phyloP scores from a whole-genome alignment of 352 stramenopile genomes.

The Globisporangium barbulae region DNA sequence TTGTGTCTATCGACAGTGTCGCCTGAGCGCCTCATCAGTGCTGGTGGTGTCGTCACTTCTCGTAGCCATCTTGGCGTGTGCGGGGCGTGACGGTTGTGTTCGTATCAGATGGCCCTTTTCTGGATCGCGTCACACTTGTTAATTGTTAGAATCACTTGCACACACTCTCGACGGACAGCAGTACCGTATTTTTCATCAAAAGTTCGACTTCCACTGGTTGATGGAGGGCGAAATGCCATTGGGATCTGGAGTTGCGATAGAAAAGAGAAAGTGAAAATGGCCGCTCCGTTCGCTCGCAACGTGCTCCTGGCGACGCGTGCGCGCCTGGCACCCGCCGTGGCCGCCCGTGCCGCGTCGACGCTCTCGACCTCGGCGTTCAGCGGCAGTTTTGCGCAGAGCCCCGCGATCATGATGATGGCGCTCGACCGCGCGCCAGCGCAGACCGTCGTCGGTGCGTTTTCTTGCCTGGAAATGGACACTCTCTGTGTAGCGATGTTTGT shows the following conservation, averaged over 20 bases:
- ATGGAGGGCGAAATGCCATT: neutral
- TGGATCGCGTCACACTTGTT: neutral
- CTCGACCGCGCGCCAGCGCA: slow-evolving; percentile 13
- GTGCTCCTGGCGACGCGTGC: slow-evolving; percentile 10
- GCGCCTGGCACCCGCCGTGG: slow-evolving; percentile 10
- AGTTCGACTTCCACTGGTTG: neutral
- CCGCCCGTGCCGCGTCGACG: slow-evolving; percentile 11
- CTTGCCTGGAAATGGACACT: neutral
- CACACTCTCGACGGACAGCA: neutral
- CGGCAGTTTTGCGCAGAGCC: slow-evolving; percentile 8
- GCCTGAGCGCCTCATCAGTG: too few species aligned
- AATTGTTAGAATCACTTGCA: neutral
- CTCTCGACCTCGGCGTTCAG: neutral
- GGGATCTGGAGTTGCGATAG: neutral
- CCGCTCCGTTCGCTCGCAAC: slow-evolving; percentile 12
- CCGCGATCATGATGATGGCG: slow-evolving; percentile 17
- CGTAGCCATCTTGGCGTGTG: neutral
- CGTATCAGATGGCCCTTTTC: neutral
- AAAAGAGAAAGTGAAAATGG: slow-evolving; percentile 8
- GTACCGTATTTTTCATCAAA: neutral
- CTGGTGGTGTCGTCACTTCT: neutral
- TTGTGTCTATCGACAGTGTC: too few species aligned
- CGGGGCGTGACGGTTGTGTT: neutral
- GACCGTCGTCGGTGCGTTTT: slow-evolving; percentile 12
- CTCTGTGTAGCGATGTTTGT: neutral